Evolutionary conservation across 2,329 filamentous ascomycete species (phyloP).

Genomic region (Pseudogymnoascus sp.): DNA sequence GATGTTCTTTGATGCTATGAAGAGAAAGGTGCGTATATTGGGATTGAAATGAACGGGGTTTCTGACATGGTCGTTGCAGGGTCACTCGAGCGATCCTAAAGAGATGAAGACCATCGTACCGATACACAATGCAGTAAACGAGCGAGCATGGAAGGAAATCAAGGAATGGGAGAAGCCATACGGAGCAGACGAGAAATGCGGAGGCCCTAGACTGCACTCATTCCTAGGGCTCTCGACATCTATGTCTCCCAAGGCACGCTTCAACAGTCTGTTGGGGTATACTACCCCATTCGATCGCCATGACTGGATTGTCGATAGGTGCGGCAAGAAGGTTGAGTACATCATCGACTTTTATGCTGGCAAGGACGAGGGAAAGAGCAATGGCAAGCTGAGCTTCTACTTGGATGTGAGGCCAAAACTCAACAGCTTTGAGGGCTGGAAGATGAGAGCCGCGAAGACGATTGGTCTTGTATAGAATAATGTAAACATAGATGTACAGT

Average conservation of each 20-base stretch:
- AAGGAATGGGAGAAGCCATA: conserved; percentile 75
- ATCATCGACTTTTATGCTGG: conserved; percentile 98
- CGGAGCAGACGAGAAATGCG: conserved; percentile 51
- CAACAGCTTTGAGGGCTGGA: conserved; percentile 58
- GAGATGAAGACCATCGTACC: conserved; percentile 92
- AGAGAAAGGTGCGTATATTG: conserved; percentile 52
- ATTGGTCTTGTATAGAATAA: conserved; percentile 39
- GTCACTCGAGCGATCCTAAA: conserved; percentile 56
- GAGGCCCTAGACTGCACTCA: conserved; percentile 71
- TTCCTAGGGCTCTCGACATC: conserved; percentile 65
- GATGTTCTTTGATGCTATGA: conserved; percentile 97
- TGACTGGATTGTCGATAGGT: conserved; percentile 94
- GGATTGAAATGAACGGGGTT: not conserved
- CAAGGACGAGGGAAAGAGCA: conserved; percentile 31
- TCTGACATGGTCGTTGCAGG: conserved; percentile 24
- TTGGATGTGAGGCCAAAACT: conserved; percentile 61
- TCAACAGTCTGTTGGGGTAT: conserved; percentile 83
- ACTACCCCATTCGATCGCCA: conserved; percentile 88
- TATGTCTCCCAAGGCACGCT: conserved; percentile 73
- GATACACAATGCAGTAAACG: conserved; percentile 98
- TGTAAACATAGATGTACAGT: conserved; percentile 1
- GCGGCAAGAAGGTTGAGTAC: conserved; percentile 79
- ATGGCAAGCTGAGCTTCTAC: conserved; percentile 51
- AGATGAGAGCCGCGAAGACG: conserved; percentile 51
- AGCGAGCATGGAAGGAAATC: conserved; percentile 91